Percentiles rank a stretch among this genome's conserved stretches.
phyloP scores from a whole-genome alignment of 495 filamentous ascomycete species.

The Annulohypoxylon nitens region DNA sequence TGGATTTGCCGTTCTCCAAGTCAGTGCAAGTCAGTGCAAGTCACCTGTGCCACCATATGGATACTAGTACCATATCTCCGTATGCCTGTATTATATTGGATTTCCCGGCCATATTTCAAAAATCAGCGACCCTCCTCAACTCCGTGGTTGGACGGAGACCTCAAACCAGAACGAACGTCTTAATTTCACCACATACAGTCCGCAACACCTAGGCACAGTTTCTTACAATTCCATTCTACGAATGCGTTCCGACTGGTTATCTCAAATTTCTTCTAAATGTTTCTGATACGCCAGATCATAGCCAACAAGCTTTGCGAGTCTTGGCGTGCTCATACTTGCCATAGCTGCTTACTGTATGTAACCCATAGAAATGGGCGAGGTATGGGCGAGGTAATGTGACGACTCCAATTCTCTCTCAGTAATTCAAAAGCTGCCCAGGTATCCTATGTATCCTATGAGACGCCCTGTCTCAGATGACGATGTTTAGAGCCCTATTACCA shows the following conservation, averaged over 20 bases:
- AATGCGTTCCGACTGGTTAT: conserved; percentile 28
- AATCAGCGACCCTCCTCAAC: neutral
- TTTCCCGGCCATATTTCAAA: conserved; percentile 2
- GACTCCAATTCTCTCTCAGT: conserved; percentile 46
- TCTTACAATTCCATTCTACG: conserved; percentile 14
- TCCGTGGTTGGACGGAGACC: conserved; percentile 15
- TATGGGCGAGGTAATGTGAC: conserved; percentile 44
- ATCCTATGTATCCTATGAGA: conserved; percentile 32
- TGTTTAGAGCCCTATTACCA: conserved; percentile 43
- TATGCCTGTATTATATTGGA: neutral
- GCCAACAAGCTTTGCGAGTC: conserved; percentile 44
- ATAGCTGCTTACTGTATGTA: conserved; percentile 49
- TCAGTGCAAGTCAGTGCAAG: neutral
- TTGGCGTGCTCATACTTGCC: conserved; percentile 46
- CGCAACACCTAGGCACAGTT: neutral
- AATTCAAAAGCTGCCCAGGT: conserved; percentile 27
- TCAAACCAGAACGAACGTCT: conserved; percentile 9
- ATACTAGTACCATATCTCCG: neutral
- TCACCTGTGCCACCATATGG: too few species aligned
- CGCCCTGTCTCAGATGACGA: conserved; percentile 37
- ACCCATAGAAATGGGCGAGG: conserved; percentile 40
- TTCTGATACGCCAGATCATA: conserved; percentile 29
- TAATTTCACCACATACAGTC: neutral
- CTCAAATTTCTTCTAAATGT: conserved; percentile 20
- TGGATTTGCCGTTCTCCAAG: conserved; percentile 2